Conservation (phyloP, 2,329 filamentous ascomycete species). For the Ophiosphaerella herpotricha region DNA sequence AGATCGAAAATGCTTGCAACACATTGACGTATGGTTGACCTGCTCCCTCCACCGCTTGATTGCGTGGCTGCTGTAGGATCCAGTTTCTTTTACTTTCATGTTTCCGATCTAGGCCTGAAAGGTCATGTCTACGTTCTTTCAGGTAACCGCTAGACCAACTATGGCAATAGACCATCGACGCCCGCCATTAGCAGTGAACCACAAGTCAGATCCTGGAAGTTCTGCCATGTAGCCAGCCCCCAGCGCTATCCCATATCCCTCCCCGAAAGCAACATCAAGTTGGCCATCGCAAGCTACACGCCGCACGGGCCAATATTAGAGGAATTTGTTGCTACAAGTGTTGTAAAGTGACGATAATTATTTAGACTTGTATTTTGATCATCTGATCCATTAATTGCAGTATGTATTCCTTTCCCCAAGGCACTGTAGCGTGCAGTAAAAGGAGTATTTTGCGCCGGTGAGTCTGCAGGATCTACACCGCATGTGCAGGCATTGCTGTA, state of each 20-base stretch:
- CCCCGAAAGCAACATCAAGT: not conserved
- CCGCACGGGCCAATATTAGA: too few species aligned
- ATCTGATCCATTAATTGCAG: too few species aligned
- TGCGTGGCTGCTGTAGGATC: constrained; percentile 19
- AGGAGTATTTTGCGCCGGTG: too few species aligned
- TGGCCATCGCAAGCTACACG: not conserved
- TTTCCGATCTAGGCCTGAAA: constrained; percentile 6
- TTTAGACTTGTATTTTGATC: not conserved
- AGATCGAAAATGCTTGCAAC: constrained; percentile 23
- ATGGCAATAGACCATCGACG: constrained; percentile 11
- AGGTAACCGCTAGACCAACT: constrained; percentile 5
- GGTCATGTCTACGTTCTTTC: constrained; percentile 7
- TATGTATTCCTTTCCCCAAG: not conserved
- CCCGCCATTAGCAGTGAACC: not conserved
- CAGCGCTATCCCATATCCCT: too few species aligned
- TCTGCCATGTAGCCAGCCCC: too few species aligned
- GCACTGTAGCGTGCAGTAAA: not conserved
- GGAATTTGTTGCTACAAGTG: too few species aligned
- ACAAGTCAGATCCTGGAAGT: too few species aligned
- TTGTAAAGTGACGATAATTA: too few species aligned
- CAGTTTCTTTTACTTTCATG: constrained; percentile 18
- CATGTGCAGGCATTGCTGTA: not conserved
- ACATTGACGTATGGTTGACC: constrained; percentile 18
- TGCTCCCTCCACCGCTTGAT: constrained; percentile 7
- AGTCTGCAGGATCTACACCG: too few species aligned